phyloP scores from a whole-genome alignment of 805 yeast genomes.

The Zygotorulaspora danielsina region DNA sequence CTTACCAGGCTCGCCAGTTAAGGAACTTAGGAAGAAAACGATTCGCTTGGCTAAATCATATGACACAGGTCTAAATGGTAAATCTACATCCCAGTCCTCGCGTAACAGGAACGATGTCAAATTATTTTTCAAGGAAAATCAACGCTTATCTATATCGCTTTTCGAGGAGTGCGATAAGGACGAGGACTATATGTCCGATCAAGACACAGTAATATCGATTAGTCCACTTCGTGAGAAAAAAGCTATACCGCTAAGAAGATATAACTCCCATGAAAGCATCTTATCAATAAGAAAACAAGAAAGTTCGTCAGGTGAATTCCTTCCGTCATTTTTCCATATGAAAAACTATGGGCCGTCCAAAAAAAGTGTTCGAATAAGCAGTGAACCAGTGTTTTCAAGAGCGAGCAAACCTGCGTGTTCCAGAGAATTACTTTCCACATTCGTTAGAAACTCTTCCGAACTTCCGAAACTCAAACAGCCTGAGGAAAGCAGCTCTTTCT shows the following conservation, averaged over 20 bases:
- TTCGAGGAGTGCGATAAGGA: conserved; percentile 26
- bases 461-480: neutral
- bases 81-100: conserved; percentile 8
- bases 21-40: conserved; percentile 5
- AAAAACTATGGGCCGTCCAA: conserved; percentile 9
- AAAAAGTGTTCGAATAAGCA: conserved; percentile 13
- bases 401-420: conserved; percentile 9
- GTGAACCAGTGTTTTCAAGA: conserved; percentile 14
- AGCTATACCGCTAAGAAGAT: conserved; percentile 26
- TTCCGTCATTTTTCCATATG: conserved; percentile 10
- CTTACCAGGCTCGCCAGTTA: conserved; percentile 25
- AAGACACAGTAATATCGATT: conserved; percentile 25
- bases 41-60: conserved; percentile 28
- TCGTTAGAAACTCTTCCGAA: conserved; percentile 7
- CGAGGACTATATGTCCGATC: conserved; percentile 20
- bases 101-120: conserved; percentile 10
- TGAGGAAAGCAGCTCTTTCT: conserved; percentile 11
- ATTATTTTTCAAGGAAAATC: conserved; percentile 32
- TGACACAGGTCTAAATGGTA: conserved; percentile 25
- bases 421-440: conserved; percentile 10
- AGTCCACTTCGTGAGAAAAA: conserved; percentile 12
- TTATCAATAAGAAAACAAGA: conserved; percentile 20
- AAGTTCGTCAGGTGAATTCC: neutral
- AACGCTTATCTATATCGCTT: conserved; percentile 33
- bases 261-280: conserved; percentile 35